These are phyloP conservation scores for Aspergillus sp. DNA, from an alignment of 2,329 filamentous ascomycete species.

Conservation along the genomic window DNA sequence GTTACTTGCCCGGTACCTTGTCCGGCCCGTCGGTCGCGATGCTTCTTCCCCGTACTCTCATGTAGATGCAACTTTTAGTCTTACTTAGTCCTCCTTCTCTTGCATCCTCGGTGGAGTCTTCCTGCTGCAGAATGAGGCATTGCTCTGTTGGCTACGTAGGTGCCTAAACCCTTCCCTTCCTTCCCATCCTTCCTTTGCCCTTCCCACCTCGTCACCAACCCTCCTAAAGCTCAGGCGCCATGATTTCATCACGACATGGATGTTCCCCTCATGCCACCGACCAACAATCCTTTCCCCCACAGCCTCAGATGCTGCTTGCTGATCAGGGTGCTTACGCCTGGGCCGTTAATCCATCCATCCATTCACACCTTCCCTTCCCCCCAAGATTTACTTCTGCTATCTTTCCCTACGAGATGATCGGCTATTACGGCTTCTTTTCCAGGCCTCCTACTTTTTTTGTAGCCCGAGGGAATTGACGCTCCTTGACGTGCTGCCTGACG, in stretches of 20 bases:
- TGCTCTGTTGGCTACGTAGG: conserved; percentile 1
- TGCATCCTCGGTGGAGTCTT: not conserved
- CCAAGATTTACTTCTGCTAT: not conserved
- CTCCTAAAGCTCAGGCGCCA: not conserved
- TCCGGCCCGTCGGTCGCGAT: not conserved
- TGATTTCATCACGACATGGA: conserved; percentile 1
- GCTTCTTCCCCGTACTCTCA: not conserved
- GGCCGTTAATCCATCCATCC: not conserved
- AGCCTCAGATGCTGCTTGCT: not conserved
- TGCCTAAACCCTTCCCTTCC: not conserved
- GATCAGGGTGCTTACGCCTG: conserved; percentile 3
- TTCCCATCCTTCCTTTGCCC: not conserved
- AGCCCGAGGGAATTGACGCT: not conserved
- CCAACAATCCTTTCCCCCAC: not conserved
- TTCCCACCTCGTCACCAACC: not conserved
- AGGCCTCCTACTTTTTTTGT: not conserved
- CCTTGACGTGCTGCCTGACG: not conserved
- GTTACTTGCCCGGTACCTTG: not conserved
- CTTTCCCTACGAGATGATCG: not conserved
- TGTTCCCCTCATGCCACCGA: not conserved
- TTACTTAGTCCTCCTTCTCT: not conserved
- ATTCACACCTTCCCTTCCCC: not conserved
- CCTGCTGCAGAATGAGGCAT: not conserved
- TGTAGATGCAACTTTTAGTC: not conserved
- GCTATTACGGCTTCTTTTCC: not conserved